Base-by-base conservation (phyloP, 371 early-diverging fungal species). In the Mucor racemosus region DNA sequence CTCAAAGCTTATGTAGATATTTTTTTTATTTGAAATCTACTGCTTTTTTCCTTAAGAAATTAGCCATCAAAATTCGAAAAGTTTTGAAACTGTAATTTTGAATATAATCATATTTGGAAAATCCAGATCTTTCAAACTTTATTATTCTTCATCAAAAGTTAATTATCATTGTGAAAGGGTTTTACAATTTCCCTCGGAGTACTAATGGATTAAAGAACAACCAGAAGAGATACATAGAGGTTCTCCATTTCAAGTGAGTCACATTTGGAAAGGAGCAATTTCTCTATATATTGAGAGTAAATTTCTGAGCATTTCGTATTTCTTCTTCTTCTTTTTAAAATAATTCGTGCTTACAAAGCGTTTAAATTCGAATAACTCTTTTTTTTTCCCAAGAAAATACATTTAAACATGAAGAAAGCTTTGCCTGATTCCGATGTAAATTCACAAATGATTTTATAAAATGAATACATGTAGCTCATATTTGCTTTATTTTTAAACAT, bases 131-230 rank as follows among this genome's bases (percentile, higher is more conserved):
- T n/a, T n/a, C n/a, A n/a, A n/a, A n/a, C n/a, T n/a, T n/a, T n/a
- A n/a, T n/a, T n/a, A n/a, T n/a, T n/a, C n/a, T n/a, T n/a, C n/a
- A n/a, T n/a, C n/a, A n/a, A n/a, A n/a, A n/a, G n/a, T n/a, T n/a
- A n/a, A 44, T 15, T n/a, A 44, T 26, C 26, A 26, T 26, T 26
- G 26, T 26, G 26, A 3, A 44, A 44, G 17, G 44, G 44, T 44
- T 44, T 42, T 42, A 42, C 42, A 42, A 42, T 42, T 42, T 42
- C 15, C n/a, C 44, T 44, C 44, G 44, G 44, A 44, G 44, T 44
- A 17, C 44, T 44, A 44, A 44, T 44, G 44, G 7, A 17, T 17
- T 44, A 17, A 17, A 2, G 17, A 17, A 7, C 17, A 44, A 8
- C 17, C 44, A 15, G 7, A n/a, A n/a, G n/a, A n/a, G n/a, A n/a